Evolutionary conservation across 2,329 filamentous ascomycete species (phyloP), one percentile per base, ranked within the genome.

Genomic region (Aspergillus sp.): DNA sequence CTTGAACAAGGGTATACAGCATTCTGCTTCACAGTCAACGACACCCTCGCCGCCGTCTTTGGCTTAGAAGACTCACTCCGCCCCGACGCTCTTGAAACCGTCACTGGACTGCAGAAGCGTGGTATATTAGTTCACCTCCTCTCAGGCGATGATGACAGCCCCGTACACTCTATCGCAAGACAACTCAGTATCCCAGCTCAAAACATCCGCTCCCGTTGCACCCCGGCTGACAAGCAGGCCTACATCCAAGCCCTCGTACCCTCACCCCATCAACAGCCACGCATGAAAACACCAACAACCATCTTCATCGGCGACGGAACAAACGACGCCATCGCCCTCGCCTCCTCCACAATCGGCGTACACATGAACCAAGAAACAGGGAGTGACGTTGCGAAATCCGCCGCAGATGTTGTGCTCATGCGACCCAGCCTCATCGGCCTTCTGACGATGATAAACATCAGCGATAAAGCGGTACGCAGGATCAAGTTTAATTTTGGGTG

Each of bases 281-380:
- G 52, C 49, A 1, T 23, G 41, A 60, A 62, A 39, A 49, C 59
- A n/a, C 66, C 63, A n/a, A 62, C 81, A 1, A 82, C 90, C 17
- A 72, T 92, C 6, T 93, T 93, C 71, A 82, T 84, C 51, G 90
- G 90, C 35, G 90, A 93, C 64, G 90, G 90, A 2, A 91, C 88
- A 14, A 93, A 93, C 70, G 90, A 93, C 66, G 88, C 90, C 0
- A 80, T 85, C 3, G 90, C 90, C 0, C 79, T 93, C 2, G 85
- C 88, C 0, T 84, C 87, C 67, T 88, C 90, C 1, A 83, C 82
- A 6, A 82, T 93, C 27, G 90, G 90, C 27, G 78, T 92, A 0
- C 87, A 90, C 62, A 84, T 93, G 69, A 83, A 82, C 58, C 80
- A 77, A 56, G 78, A 39, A 19, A 27, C 11, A 2, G 49, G 80